phyloP scores from a whole-genome alignment of 768 basidiomycete species.

The Boletus pseudo-olivaceus region DNA sequence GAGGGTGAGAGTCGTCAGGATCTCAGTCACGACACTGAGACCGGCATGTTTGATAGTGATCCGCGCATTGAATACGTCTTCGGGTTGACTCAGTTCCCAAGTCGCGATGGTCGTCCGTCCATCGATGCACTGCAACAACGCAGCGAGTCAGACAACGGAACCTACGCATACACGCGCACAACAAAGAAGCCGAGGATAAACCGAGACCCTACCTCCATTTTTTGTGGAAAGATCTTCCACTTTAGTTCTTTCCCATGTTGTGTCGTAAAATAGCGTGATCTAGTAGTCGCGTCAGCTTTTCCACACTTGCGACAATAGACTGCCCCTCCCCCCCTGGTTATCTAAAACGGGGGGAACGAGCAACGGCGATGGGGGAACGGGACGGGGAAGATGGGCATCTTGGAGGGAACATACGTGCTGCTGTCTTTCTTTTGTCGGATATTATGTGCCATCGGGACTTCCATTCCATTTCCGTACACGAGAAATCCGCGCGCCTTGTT shows the following conservation, averaged over 20 bases:
- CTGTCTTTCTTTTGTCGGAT: slow-evolving; percentile 55
- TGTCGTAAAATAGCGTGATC: slow-evolving; percentile 72
- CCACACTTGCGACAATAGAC: no score
- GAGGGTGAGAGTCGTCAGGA: slow-evolving; percentile 69
- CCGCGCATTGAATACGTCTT: slow-evolving; percentile 55
- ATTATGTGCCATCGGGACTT: slow-evolving; percentile 54
- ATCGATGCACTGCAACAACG: slow-evolving; percentile 52
- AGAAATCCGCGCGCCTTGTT: slow-evolving; percentile 56
- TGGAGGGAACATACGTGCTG: slow-evolving; percentile 51
- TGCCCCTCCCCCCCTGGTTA: not conserved
- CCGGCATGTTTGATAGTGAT: slow-evolving; percentile 57
- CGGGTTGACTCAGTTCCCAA: slow-evolving; percentile 62
- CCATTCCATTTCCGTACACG: slow-evolving; percentile 63
- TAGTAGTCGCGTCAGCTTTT: slow-evolving; percentile 23
- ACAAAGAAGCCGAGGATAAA: not conserved
- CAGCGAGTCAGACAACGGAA: slow-evolving; percentile 1
- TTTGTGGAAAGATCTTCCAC: slow-evolving; percentile 61
- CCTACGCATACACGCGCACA: no score
- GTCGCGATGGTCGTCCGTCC: slow-evolving; percentile 57
- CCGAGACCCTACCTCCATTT: slow-evolving; percentile 57
- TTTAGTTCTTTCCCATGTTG: slow-evolving; percentile 70
- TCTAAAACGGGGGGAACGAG: not conserved
- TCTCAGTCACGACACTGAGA: slow-evolving; percentile 67
- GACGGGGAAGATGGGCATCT: not conserved
- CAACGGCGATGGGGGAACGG: not conserved